Conservation (phyloP, 441 rosid genomes). For the Arabidopsis hybrid region DNA sequence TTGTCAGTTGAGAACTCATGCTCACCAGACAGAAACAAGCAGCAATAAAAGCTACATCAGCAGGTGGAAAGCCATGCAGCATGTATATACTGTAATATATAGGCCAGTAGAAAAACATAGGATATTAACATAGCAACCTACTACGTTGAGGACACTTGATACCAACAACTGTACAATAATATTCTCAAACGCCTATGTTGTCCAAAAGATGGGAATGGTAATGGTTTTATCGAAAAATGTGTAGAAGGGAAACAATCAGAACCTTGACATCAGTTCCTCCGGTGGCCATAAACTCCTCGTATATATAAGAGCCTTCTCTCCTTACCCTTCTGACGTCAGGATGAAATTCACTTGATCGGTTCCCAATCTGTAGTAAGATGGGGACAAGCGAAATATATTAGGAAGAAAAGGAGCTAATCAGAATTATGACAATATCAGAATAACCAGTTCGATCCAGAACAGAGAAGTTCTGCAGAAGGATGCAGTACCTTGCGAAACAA, state of each 20-base stretch:
- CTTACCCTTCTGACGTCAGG: constrained; percentile 99
- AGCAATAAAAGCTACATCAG: not conserved
- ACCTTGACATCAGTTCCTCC: constrained; percentile 99
- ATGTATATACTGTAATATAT: too few relatives aligned
- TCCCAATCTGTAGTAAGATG: constrained; percentile 73
- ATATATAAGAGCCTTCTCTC: constrained; percentile 98
- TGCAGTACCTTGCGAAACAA: constrained; percentile 92
- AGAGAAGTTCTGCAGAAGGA: constrained; percentile 13
- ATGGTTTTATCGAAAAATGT: not conserved
- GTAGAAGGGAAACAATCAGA: constrained; percentile 24
- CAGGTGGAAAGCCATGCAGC: too few relatives aligned
- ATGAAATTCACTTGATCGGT: constrained; percentile 97
- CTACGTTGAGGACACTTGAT: too few relatives aligned
- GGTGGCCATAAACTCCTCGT: constrained; percentile 99
- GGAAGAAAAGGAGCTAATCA: not conserved
- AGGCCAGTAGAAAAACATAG: too few relatives aligned
- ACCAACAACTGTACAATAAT: too few relatives aligned
- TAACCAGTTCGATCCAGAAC: constrained; percentile 24
- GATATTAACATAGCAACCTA: too few relatives aligned
- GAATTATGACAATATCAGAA: not conserved
- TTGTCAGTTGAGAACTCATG: constrained; percentile 28
- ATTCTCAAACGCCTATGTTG: too few relatives aligned
- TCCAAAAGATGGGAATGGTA: too few relatives aligned
- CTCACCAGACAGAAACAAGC: constrained; percentile 3
- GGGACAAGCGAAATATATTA: constrained; percentile 1